phyloP scores from a whole-genome alignment of 169 alveolate genomes.

The Fabrea salina region DNA sequence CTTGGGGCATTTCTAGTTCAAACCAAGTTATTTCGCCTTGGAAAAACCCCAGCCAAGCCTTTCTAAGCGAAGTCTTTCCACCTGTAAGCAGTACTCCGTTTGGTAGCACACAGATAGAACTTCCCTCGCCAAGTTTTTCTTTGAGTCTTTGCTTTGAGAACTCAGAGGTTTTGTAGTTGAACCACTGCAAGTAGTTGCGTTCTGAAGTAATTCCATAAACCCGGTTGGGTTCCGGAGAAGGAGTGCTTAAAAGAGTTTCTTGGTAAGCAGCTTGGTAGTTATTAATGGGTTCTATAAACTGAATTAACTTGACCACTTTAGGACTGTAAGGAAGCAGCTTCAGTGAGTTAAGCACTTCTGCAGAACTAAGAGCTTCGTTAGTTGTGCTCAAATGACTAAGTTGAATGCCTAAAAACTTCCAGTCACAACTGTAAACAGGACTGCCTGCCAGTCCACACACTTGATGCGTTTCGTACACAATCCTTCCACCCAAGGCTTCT shows the following conservation, averaged over 20 bases:
- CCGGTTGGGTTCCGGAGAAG: background rate
- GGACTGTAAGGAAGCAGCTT: background rate
- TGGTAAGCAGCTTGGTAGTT: background rate
- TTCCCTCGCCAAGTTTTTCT: slow-evolving; percentile 12
- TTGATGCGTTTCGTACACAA: background rate
- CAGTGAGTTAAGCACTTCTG: background rate
- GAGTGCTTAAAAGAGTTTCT: background rate
- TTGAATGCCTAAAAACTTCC: background rate
- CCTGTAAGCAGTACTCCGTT: slow-evolving; percentile 4
- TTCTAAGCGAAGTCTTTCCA: background rate
- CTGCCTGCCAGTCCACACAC: background rate
- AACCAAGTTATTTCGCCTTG: background rate
- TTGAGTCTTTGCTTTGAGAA: background rate
- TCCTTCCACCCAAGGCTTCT: background rate
- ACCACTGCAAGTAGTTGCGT: background rate
- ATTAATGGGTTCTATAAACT: background rate
- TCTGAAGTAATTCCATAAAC: background rate
- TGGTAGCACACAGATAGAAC: background rate
- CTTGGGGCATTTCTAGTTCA: slow-evolving; percentile 14
- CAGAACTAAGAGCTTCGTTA: background rate
- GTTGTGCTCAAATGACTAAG: background rate
- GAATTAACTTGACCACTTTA: background rate
- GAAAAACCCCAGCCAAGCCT: background rate
- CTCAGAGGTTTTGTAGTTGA: background rate
- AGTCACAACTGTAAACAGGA: background rate